phyloP scores from a whole-genome alignment of 202 grass and related monocot genomes.

The Miscanthus sacchariflorus region DNA sequence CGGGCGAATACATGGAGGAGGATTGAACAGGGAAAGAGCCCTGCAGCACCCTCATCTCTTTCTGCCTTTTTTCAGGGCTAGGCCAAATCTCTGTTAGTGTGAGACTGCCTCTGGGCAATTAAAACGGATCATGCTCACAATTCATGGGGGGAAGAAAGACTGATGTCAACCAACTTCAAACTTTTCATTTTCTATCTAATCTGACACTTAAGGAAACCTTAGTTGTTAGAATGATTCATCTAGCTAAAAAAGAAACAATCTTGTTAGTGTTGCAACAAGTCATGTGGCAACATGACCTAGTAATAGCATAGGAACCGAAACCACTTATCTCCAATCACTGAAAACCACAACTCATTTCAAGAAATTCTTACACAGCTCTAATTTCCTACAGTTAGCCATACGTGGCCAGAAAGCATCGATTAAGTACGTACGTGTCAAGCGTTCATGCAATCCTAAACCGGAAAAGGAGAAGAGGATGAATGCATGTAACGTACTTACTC shows the following conservation, averaged over 20 bases:
- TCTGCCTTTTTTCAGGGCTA: constrained; percentile 2
- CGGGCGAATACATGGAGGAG: constrained; percentile 20
- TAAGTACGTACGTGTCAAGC: neutral
- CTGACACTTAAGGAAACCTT: neutral
- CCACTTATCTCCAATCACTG: neutral
- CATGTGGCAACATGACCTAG: neutral
- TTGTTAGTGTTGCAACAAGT: neutral
- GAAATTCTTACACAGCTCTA: neutral
- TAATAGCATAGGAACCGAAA: neutral
- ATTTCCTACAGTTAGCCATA: neutral
- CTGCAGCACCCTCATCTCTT: neutral
- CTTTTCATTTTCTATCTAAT: neutral
- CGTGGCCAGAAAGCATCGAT: neutral
- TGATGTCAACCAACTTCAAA: neutral
- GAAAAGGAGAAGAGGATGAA: neutral
- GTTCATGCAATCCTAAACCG: neutral
- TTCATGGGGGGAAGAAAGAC: too few relatives aligned
- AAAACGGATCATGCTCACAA: neutral
- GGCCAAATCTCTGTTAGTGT: neutral
- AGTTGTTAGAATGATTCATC: neutral
- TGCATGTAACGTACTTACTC: neutral
- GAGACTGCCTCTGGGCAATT: too few relatives aligned
- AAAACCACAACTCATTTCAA: neutral
- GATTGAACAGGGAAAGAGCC: constrained; percentile 4
- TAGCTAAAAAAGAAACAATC: neutral